A percentile compares a stretch with the other conserved stretches of the same genome.
phyloP scores from a whole-genome alignment of 305 asterid genomes.

The Fraxinus angustifolia region DNA sequence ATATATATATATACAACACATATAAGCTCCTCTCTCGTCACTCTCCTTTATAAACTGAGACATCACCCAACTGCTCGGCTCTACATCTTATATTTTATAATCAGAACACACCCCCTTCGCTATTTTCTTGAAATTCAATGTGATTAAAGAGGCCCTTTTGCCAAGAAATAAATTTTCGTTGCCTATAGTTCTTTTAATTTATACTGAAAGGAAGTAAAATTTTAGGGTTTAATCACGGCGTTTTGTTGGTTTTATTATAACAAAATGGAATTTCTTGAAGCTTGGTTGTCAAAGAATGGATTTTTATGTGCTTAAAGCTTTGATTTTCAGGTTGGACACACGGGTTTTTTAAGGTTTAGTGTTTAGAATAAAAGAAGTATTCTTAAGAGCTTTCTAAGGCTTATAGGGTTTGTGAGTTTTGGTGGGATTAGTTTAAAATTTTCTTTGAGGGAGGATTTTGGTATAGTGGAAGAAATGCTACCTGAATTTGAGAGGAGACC shows the following conservation, averaged over 20 bases:
- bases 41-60: conserved; percentile 15
- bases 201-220: conserved; percentile 7
- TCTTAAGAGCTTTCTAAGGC: conserved; percentile 22
- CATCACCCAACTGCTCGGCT: conserved; percentile 23
- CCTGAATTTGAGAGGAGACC: conserved; percentile 83
- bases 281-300: conserved; percentile 21
- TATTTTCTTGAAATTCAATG: conserved; percentile 28
- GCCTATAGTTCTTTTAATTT: conserved; percentile 14
- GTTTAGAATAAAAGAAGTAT: conserved; percentile 16
- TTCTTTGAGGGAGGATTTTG: conserved; percentile 20
- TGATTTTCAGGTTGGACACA: conserved; percentile 25
- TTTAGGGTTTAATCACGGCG: conserved; percentile 36
- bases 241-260: conserved; percentile 19
- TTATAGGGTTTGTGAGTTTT: conserved; percentile 27
- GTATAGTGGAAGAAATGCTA: conserved; percentile 47
- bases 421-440: conserved; percentile 15
- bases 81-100: conserved; percentile 3
- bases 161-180: neutral
- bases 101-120: neutral
- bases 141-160: conserved; percentile 20
- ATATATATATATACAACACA: neutral
- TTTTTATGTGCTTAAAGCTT: conserved; percentile 2
- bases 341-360: conserved; percentile 22
- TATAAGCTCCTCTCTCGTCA: conserved; percentile 13
- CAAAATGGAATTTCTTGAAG: neutral